phyloP scores from a whole-genome alignment of 257 asterid species.

The Solanum sparsipilum region DNA sequence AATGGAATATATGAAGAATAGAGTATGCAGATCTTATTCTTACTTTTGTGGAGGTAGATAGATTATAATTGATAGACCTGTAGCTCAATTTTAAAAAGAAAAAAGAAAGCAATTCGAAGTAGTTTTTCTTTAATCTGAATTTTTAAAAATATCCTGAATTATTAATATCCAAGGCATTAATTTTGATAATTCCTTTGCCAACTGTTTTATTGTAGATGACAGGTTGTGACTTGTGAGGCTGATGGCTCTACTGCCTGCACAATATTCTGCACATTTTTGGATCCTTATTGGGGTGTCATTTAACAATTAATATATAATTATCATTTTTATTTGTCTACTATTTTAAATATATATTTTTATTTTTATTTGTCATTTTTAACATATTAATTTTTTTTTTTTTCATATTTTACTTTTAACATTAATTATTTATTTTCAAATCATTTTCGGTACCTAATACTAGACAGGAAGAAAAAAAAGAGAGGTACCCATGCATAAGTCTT shows the following conservation, averaged over 20 bases:
- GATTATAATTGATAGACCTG: rapidly evolving
- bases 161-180: not conserved
- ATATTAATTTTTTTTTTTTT: no score
- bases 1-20: not conserved
- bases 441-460: no score
- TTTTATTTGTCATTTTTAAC: no score
- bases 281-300: no score
- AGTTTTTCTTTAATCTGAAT: no score
- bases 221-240: not conserved
- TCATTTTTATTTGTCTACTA: no score
- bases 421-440: not conserved
- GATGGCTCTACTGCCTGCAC: not conserved
- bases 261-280: not conserved
- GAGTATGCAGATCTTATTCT: not conserved
- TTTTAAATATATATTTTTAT: no score
- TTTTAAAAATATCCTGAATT: not conserved
- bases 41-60: not conserved
- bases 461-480: no score
- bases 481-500: not conserved
- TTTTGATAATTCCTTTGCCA: not conserved
- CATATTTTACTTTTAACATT: no score
- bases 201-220: not conserved
- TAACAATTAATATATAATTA: no score
- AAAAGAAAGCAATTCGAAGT: not conserved
- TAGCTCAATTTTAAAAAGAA: not conserved